Evolutionary conservation across 177 flowering plant species (phyloP).

Genomic region (Vitis hybrid): DNA sequence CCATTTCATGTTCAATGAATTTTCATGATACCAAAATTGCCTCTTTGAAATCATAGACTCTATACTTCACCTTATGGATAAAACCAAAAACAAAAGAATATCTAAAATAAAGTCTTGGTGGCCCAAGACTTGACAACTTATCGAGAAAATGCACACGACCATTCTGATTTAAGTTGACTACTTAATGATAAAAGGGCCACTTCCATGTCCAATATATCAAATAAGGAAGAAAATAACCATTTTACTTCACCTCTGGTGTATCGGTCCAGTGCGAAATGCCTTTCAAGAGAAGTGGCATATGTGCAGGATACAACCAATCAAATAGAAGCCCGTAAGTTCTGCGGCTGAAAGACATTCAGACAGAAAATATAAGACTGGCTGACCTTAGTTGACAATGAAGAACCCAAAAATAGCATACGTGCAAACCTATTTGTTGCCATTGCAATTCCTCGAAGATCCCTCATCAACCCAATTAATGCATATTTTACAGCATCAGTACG

Average conservation of each 20-base stretch:
- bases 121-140: too few species aligned
- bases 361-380: slow-evolving; percentile 1
- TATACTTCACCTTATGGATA: too few species aligned
- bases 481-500: slow-evolving; percentile 82
- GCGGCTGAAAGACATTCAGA: slow-evolving; percentile 54
- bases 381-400: neutral
- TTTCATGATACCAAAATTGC: too few species aligned
- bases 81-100: too few species aligned
- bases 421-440: slow-evolving; percentile 95
- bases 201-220: neutral
- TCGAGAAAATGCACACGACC: too few species aligned
- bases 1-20: too few species aligned
- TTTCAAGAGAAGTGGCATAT: slow-evolving; percentile 85
- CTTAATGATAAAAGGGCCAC: neutral
- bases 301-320: slow-evolving; percentile 98
- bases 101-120: too few species aligned
- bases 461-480: slow-evolving; percentile 86
- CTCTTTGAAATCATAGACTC: too few species aligned
- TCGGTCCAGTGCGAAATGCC: slow-evolving; percentile 91
- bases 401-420: slow-evolving; percentile 8
- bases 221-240: neutral
- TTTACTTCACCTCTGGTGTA: slow-evolving; percentile 76
- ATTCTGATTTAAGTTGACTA: neutral
- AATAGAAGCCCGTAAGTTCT: slow-evolving; percentile 89
- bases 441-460: slow-evolving; percentile 95